Evolutionary conservation across 73 alveolate genomes (phyloP).

Genomic region (Paramecium pentaurelia): DNA sequence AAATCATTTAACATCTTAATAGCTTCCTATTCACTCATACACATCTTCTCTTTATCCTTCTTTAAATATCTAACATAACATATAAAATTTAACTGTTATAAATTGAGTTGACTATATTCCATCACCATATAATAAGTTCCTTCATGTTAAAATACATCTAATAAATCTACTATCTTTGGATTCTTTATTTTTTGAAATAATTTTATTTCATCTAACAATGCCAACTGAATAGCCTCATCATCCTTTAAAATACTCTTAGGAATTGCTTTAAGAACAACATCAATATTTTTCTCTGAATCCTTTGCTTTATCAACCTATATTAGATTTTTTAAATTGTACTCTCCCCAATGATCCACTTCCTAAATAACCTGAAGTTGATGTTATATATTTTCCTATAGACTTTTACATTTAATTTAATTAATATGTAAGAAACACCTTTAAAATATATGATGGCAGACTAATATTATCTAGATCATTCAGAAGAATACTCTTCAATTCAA

Average conservation of each 20-base stretch:
- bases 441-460: background rate
- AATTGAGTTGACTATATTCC: background rate
- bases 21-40: background rate
- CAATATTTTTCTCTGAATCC: background rate
- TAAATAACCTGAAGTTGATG: background rate
- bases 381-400: background rate
- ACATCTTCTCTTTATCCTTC: background rate
- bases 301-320: background rate
- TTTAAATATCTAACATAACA: background rate
- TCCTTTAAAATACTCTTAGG: conserved; percentile 13
- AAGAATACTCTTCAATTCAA: background rate
- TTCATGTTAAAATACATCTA: background rate
- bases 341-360: background rate
- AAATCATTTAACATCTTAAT: conserved; percentile 44
- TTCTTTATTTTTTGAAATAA: background rate
- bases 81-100: conserved; percentile 24
- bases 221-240: conserved; percentile 9
- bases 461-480: background rate
- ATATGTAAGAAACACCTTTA: background rate
- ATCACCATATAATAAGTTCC: background rate
- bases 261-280: conserved; percentile 6
- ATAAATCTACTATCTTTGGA: background rate
- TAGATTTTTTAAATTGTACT: background rate
- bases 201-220: background rate
- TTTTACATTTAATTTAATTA: background rate